Base-by-base conservation (phyloP, 208 protist genomes). In the Leishmania tropica region DNA sequence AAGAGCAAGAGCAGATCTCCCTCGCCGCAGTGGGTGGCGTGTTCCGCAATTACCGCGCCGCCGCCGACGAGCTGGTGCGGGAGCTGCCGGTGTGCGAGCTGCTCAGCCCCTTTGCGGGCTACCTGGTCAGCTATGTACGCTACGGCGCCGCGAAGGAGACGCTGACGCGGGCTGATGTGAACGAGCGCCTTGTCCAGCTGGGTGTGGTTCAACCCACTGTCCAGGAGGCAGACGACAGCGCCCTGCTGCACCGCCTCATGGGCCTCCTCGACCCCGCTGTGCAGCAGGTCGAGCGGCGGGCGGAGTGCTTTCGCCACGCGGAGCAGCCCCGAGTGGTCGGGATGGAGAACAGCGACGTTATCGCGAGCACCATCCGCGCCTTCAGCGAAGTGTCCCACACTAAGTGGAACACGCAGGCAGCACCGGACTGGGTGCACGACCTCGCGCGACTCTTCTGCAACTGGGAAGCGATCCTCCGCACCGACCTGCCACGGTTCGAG, bases 401-500 rank as follows among this genome's bases (percentile, higher is more conserved):
- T 11, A 42, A 75, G 67, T 95, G 92, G 90, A 81, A 85, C 51
- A 88, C 81, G 19, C 88, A 89, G 60, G 65, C 78, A 5, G 91
- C 88, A 10, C 95, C 95, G 48, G 85, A 78, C 31, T 96, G 93
- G 94, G 93, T 97, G 75, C 91, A 96, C 76, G 93, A 97, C 72
- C 87, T 97, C 2, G 95, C 92, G 1, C 80, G 89, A 4, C 94
- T 94, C 83, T 98, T 97, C 82, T 93, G 89, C 80, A 95, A 95
- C 81, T 98, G 95, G 94, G 95, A 98, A 51, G 73, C 85, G 13
- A 91, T 96, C 84, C 90, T 98, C 42, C 95, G 95, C 72, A 93
- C 84, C 8, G 95, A 98, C 73, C 80, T 96, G 10, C 87, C 91
- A 1, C 85, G 86, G 48, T 89, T 97, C 31, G 88, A 85, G 35